These are phyloP conservation scores for Somion occarium DNA, from an alignment of 1,284 basidiomycete species.

Conservation along the genomic window DNA sequence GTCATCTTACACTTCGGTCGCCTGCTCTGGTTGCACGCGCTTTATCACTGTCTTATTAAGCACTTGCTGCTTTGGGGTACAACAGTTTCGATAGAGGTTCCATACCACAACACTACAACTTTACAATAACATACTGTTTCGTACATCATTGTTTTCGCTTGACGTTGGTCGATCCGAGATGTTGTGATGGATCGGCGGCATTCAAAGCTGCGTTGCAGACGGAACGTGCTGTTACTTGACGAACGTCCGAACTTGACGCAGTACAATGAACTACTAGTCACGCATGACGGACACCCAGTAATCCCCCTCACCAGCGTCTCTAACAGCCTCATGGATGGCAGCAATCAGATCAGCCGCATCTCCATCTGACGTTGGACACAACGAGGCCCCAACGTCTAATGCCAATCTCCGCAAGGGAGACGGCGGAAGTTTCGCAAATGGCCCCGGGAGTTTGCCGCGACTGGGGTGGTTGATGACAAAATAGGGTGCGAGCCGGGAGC, in stretches of 20 bases:
- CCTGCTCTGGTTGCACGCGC: conserved; percentile 5
- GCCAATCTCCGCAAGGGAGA: conserved; percentile 36
- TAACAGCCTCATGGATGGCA: conserved; percentile 38
- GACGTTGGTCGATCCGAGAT: too few species aligned
- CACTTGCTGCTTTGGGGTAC: too few species aligned
- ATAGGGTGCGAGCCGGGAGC: conserved; percentile 66
- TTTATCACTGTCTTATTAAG: neutral
- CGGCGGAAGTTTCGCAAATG: conserved; percentile 60
- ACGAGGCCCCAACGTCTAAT: conserved; percentile 41
- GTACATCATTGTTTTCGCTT: too few species aligned
- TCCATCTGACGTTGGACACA: conserved; percentile 12
- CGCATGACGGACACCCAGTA: conserved; percentile 36
- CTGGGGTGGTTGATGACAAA: conserved; percentile 71
- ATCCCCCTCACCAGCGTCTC: conserved; percentile 31
- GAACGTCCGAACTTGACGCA: too few species aligned
- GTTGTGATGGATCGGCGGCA: too few species aligned
- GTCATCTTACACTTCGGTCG: conserved; percentile 1
- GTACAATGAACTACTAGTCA: too few species aligned
- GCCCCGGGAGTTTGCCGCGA: conserved; percentile 67
- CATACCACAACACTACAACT: too few species aligned
- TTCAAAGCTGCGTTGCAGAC: too few species aligned
- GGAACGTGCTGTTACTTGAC: too few species aligned
- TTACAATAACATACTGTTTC: too few species aligned
- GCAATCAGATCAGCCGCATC: conserved; percentile 25
- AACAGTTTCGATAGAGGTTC: too few species aligned